Evolutionary conservation across 306 rosid genomes (phyloP).

Genomic region (Vicia villosa): DNA sequence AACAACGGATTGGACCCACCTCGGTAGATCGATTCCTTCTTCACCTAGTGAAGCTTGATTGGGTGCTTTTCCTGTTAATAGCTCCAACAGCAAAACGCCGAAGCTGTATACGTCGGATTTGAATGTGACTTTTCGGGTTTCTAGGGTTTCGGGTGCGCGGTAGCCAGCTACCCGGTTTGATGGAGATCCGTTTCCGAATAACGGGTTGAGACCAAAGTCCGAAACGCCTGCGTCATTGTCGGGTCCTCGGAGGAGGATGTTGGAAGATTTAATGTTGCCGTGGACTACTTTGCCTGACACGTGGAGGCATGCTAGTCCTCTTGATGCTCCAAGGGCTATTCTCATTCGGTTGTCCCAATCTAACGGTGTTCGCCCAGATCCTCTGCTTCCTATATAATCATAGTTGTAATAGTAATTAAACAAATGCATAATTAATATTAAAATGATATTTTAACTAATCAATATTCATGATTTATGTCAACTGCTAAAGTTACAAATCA

Average conservation of each 20-base stretch:
- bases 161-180: conserved; percentile 86
- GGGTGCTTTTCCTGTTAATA: conserved; percentile 92
- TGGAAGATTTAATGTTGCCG: conserved; percentile 91
- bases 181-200: conserved; percentile 67
- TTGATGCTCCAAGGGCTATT: conserved; percentile 72
- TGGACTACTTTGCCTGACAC: conserved; percentile 81
- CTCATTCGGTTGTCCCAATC: conserved; percentile 93
- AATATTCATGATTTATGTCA: conserved; percentile 14
- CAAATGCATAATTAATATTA: not conserved
- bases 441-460: not conserved
- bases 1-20: conserved; percentile 99
- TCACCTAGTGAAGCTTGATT: conserved; percentile 92
- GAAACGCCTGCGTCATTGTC: conserved; percentile 72
- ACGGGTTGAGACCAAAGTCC: conserved; percentile 78
- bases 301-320: conserved; percentile 84
- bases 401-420: not conserved
- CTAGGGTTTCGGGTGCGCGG: conserved; percentile 81
- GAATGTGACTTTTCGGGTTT: conserved; percentile 75
- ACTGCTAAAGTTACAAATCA: not conserved
- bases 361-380: conserved; percentile 90
- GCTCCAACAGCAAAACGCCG: conserved; percentile 85
- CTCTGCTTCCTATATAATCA: conserved; percentile 84
- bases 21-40: conserved; percentile 87
- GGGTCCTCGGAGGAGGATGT: conserved; percentile 68
- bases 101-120: conserved; percentile 96